Base-by-base conservation (phyloP, 2,329 filamentous ascomycete species). In the Ascochyta clinopodiicola region DNA sequence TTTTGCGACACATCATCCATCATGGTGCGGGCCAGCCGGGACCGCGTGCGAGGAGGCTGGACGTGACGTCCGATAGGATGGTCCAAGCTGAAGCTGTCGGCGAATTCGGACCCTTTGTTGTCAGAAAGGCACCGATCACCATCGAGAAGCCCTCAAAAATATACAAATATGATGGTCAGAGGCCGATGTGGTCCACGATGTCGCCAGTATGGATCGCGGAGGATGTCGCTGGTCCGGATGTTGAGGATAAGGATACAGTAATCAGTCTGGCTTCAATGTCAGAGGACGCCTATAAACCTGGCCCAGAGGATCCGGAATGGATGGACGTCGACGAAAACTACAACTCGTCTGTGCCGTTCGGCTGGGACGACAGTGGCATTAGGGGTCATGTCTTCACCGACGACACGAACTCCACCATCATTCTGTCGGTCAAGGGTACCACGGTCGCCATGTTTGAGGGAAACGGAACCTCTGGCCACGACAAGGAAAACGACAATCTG, bases 401-500 rank as follows among this genome's bases (percentile, higher is more conserved):
- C 34, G 65, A 66, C 6, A 68, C 60, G 1, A 75, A 75, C 53
- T 66, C 62, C 2, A 73, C 72, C 15, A 66, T 75, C 25, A 65
- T 75, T 13, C 58, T 75, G 4, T 57, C 70, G 12, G 62, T 75
- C 24, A 75, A 75, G 51, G 72, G 72, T 35, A 75, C 72, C 15
- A 70, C 69, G 9, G 67, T 74, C 6, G 65, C 71, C 37, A 68
- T 75, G 64, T 75, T 73, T 42, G 72, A 73, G 44, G 70, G 71
- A 15, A 72, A 74, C 29, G 72, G 72, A 7, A 75, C 72, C 1
- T 73, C 70, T 3, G 67, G 66, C 2, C 66, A 69, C 38, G 72
- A 75, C 49, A 75, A 75, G 44, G 72, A 74, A 8, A 75, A 75
- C 44, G 72, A 75, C 59, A 75, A 75, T 22, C 56, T 75, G 1